Conservation (phyloP, 495 filamentous ascomycete species). For the Jackrogersella multiformis region DNA sequence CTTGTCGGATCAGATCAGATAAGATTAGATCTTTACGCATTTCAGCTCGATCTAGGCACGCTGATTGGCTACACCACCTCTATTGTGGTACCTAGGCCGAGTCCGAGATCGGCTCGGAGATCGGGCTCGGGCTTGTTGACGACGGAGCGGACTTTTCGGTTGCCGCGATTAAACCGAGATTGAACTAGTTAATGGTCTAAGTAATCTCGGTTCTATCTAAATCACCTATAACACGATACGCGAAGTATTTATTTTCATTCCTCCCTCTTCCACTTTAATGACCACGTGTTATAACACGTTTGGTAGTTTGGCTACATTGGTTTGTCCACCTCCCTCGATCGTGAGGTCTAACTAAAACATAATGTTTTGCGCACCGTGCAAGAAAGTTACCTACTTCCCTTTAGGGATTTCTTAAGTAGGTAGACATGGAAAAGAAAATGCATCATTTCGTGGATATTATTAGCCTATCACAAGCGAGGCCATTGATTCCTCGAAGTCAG, state of each 20-base stretch:
- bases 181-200: no score
- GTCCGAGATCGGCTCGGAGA: conserved; percentile 40
- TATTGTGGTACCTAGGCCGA: conserved; percentile 22
- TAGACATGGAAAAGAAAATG: no score
- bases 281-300: no score
- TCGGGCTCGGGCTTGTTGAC: conserved; percentile 33
- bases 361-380: no score
- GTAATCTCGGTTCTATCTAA: neutral
- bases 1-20: conserved; percentile 40
- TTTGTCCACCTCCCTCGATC: no score
- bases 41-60: conserved; percentile 18
- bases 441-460: no score
- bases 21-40: conserved; percentile 44
- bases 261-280: no score
- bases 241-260: neutral
- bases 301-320: no score
- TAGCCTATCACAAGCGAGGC: neutral
- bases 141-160: conserved; percentile 23
- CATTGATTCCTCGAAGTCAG: neutral
- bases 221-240: neutral
- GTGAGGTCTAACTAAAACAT: no score
- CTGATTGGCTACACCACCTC: conserved; percentile 13
- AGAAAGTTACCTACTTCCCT: no score
- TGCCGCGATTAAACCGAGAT: no score
- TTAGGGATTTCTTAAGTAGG: neutral